phyloP scores from a whole-genome alignment of 805 yeast species.

The Candida anglica region DNA sequence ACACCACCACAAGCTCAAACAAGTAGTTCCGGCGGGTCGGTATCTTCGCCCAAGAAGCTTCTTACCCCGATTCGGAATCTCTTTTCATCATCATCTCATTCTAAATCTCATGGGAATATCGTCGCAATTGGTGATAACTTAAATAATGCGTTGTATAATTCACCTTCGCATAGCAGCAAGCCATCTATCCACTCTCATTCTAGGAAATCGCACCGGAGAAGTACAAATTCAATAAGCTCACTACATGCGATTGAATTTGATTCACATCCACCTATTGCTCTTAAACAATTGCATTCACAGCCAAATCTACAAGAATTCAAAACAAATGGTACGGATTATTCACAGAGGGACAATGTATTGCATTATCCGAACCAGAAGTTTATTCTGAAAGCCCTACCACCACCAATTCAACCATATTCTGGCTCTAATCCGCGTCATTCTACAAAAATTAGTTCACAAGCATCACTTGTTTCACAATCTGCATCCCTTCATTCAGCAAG shows the following conservation, averaged over 20 bases:
- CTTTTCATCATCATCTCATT: conserved; percentile 15
- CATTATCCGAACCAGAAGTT: too few relatives aligned
- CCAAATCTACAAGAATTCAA: conserved; percentile 1
- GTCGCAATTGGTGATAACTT: conserved; percentile 6
- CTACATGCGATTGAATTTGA: conserved; percentile 2
- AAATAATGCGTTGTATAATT: conserved; percentile 5
- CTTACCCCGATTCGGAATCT: conserved; percentile 33
- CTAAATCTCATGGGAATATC: conserved; percentile 6
- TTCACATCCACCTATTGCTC: not conserved
- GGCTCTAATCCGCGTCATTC: not conserved
- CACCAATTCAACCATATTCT: not conserved
- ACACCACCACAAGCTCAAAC: conserved; percentile 14
- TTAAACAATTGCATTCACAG: conserved; percentile 2
- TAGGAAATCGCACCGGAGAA: not conserved
- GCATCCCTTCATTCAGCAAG: conserved; percentile 2
- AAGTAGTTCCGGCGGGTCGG: not conserved
- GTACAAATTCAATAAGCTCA: conserved; percentile 3
- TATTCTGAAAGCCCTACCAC: too few relatives aligned
- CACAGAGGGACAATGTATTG: too few relatives aligned
- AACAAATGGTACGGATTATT: too few relatives aligned
- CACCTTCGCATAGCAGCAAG: not conserved
- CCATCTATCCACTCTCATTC: too few relatives aligned
- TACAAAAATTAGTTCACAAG: not conserved
- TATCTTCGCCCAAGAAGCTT: conserved; percentile 33
- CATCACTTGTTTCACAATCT: conserved; percentile 3